Evolutionary conservation across 2,329 filamentous ascomycete genomes (phyloP).

Genomic region (Aspergillus pseudoglaucus): DNA sequence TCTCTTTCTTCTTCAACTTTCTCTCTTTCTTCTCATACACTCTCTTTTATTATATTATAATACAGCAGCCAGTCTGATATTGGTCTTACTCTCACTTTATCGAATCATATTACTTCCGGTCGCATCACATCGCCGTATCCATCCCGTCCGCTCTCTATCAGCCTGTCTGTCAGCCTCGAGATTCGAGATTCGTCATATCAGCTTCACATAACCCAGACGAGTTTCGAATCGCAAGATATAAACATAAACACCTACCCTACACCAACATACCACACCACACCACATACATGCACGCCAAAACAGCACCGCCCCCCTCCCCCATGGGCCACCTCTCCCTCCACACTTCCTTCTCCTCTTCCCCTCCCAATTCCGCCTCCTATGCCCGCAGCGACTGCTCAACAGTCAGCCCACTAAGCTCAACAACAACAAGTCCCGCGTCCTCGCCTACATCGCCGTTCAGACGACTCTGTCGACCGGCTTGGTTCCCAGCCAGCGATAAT

Average conservation of each 20-base stretch:
- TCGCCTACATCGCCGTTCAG: conserved; percentile 22
- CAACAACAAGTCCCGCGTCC: conserved; percentile 22
- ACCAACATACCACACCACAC: background rate
- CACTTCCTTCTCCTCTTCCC: conserved; percentile 23
- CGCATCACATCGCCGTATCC: too few species aligned
- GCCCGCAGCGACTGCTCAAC: conserved; percentile 14
- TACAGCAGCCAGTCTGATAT: background rate
- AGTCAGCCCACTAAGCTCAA: conserved; percentile 23
- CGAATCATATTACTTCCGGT: background rate
- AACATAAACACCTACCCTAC: too few species aligned
- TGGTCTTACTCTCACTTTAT: background rate
- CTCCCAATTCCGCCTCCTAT: conserved; percentile 12
- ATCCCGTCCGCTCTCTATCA: background rate
- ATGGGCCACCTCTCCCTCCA: conserved; percentile 25
- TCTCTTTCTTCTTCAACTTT: background rate
- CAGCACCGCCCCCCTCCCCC: conserved; percentile 10
- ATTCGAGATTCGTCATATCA: too few species aligned
- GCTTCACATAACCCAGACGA: too few species aligned
- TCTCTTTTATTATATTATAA: background rate
- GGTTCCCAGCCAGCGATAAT: background rate
- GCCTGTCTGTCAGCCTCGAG: background rate
- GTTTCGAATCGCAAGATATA: too few species aligned
- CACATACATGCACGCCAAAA: conserved; percentile 1
- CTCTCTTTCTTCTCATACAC: background rate
- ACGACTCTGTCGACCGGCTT: conserved; percentile 14